Conservation (phyloP, 108 stramenopile species). For the Skeletonema menzelii region DNA sequence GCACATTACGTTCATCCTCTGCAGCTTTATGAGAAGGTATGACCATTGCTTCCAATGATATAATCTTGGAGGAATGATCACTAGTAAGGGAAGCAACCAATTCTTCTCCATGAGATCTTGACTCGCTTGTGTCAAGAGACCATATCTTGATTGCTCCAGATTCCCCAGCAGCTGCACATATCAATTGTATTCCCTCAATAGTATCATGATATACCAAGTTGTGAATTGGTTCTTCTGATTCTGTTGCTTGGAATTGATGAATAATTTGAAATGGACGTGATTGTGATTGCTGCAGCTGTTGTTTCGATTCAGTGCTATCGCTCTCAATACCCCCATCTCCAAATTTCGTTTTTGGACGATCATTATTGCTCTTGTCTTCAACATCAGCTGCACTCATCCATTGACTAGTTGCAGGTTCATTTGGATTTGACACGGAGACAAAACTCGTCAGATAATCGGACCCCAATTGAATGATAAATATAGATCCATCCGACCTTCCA, state of each 20-base stretch:
- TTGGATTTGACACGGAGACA: conserved; percentile 18
- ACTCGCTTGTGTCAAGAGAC: conserved; percentile 11
- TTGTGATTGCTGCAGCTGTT: conserved; percentile 5
- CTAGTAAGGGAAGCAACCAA: conserved; percentile 13
- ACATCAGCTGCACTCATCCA: conserved; percentile 9
- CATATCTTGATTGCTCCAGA: conserved; percentile 41
- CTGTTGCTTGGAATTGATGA: conserved; percentile 42
- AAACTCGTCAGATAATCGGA: conserved; percentile 60
- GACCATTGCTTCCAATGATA: conserved; percentile 40
- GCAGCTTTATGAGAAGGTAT: conserved; percentile 16
- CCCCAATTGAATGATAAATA: conserved; percentile 55
- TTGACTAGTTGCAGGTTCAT: conserved; percentile 3
- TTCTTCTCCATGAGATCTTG: neutral
- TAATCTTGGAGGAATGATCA: conserved; percentile 45
- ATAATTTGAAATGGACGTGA: conserved; percentile 38
- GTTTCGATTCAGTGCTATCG: neutral
- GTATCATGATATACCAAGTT: conserved; percentile 38
- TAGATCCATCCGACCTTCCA: conserved; percentile 62
- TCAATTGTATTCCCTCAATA: conserved; percentile 13
- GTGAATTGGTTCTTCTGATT: conserved; percentile 29
- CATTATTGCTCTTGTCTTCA: conserved; percentile 3
- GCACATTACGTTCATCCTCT: conserved; percentile 29
- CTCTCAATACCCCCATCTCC: neutral
- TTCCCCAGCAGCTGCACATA: conserved; percentile 36
- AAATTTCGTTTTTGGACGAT: conserved; percentile 2